Evolutionary conservation across 2,329 filamentous ascomycete genomes (phyloP).

Genomic region (Cercospora janseana): DNA sequence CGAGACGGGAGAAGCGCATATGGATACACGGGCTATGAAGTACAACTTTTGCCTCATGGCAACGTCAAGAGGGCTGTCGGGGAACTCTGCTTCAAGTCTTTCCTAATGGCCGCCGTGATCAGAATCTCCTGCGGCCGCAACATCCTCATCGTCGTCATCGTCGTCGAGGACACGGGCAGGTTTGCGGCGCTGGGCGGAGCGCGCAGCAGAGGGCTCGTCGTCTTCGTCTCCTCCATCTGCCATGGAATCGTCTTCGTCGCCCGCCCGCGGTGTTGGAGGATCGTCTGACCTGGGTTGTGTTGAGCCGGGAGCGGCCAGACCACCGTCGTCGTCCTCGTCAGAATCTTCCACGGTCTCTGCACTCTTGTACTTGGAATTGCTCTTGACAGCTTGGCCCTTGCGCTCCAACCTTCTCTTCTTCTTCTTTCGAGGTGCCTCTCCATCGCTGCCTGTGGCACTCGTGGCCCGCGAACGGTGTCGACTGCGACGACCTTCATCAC

Average conservation of each 20-base stretch:
- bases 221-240: slow-evolving; percentile 32
- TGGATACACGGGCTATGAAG: slow-evolving; percentile 1
- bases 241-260: slow-evolving; percentile 27
- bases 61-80: background rate
- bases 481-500: slow-evolving; percentile 45
- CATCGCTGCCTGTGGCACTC: slow-evolving; percentile 41
- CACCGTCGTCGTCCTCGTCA: slow-evolving; percentile 55
- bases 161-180: slow-evolving; percentile 36
- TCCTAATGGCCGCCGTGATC: slow-evolving; percentile 23
- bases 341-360: slow-evolving; percentile 79
- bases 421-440: slow-evolving; percentile 59
- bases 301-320: slow-evolving; percentile 23
- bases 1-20: background rate
- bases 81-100: slow-evolving; percentile 1
- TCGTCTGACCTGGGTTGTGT: slow-evolving; percentile 28
- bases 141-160: slow-evolving; percentile 39
- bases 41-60: too few species aligned
- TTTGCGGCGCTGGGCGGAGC: slow-evolving; percentile 32
- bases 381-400: slow-evolving; percentile 45
- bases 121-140: slow-evolving; percentile 25
- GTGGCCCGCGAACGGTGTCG: slow-evolving; percentile 32
- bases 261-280: slow-evolving; percentile 27
- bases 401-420: slow-evolving; percentile 62
- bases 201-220: slow-evolving; percentile 23
- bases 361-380: slow-evolving; percentile 71